Conservation (phyloP, 176 grass and related monocot species). For the Cenchrus purpureus region DNA sequence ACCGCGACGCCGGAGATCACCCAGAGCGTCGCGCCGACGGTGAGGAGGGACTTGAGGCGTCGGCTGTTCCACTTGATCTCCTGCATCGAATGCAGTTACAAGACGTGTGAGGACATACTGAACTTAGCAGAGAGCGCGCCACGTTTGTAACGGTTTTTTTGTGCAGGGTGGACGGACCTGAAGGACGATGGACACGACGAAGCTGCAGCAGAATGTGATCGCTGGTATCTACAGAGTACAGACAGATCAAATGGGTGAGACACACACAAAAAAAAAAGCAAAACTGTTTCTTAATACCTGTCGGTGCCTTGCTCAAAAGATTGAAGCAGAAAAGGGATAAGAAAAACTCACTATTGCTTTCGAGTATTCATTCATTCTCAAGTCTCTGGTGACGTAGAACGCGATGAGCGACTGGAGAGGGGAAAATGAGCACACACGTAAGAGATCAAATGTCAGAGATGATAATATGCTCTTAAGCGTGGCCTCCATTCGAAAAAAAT, state of each 20-base stretch:
- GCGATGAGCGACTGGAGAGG: slow-evolving; percentile 64
- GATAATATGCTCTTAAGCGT: background rate
- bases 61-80: slow-evolving; percentile 71
- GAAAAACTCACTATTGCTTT: slow-evolving; percentile 58
- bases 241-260: background rate
- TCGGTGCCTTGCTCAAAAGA: background rate
- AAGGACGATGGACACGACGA: slow-evolving; percentile 60
- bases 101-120: background rate
- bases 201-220: slow-evolving; percentile 78
- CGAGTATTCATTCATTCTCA: slow-evolving; percentile 70
- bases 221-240: slow-evolving; percentile 59
- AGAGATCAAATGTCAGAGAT: background rate
- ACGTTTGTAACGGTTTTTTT: background rate
- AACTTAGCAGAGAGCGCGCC: background rate
- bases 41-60: slow-evolving; percentile 63
- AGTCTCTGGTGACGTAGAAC: slow-evolving; percentile 71
- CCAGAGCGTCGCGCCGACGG: slow-evolving; percentile 67
- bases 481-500: background rate
- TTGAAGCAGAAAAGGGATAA: background rate
- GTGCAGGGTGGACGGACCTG: slow-evolving; percentile 46
- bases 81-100: slow-evolving; percentile 28
- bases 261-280: background rate
- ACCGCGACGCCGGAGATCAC: slow-evolving; percentile 60
- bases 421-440: background rate
- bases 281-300: background rate